phyloP scores from a whole-genome alignment of 2,329 filamentous ascomycete genomes.

The Ophioceras dolichostomum region DNA sequence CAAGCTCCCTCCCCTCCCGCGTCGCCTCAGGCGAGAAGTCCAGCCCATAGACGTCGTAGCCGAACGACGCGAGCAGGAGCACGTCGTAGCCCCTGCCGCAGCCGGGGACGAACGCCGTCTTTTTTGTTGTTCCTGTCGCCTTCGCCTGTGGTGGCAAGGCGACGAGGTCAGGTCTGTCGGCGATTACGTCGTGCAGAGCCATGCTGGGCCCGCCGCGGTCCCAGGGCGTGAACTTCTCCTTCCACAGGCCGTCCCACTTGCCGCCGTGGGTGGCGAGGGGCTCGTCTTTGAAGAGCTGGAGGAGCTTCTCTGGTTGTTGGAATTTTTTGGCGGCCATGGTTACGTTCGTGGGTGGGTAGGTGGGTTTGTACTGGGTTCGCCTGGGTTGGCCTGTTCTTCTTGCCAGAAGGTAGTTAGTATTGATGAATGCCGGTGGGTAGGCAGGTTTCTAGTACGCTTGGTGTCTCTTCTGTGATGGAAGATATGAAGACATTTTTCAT shows the following conservation, averaged over 20 bases:
- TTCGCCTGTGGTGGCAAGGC: conserved; percentile 12
- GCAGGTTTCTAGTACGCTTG: too few relatives aligned
- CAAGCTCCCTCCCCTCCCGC: conserved; percentile 31
- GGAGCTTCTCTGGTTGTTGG: conserved; percentile 13
- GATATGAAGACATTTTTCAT: too few relatives aligned
- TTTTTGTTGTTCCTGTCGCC: conserved; percentile 14
- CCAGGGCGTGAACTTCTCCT: conserved; percentile 35
- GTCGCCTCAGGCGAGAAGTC: conserved; percentile 45
- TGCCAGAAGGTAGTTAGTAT: too few relatives aligned
- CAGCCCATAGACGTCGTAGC: conserved; percentile 66
- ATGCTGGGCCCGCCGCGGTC: conserved; percentile 40
- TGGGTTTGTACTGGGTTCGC: too few relatives aligned
- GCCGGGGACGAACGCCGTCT: conserved; percentile 59
- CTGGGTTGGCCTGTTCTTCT: too few relatives aligned
- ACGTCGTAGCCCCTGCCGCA: conserved; percentile 79
- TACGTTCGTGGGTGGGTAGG: neutral
- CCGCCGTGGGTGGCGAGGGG: conserved; percentile 8
- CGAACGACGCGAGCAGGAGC: conserved; percentile 58
- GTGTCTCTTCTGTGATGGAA: too few relatives aligned
- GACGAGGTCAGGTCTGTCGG: conserved; percentile 31
- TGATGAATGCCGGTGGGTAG: too few relatives aligned
- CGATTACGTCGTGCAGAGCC: conserved; percentile 40
- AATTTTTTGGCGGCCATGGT: conserved; percentile 4
- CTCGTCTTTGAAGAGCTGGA: conserved; percentile 9
- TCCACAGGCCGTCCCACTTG: conserved; percentile 37